Evolutionary conservation across 2,329 filamentous ascomycete species (phyloP), one percentile per base, ranked within the genome.

Genomic region (Proliferodiscus dingleyae): DNA sequence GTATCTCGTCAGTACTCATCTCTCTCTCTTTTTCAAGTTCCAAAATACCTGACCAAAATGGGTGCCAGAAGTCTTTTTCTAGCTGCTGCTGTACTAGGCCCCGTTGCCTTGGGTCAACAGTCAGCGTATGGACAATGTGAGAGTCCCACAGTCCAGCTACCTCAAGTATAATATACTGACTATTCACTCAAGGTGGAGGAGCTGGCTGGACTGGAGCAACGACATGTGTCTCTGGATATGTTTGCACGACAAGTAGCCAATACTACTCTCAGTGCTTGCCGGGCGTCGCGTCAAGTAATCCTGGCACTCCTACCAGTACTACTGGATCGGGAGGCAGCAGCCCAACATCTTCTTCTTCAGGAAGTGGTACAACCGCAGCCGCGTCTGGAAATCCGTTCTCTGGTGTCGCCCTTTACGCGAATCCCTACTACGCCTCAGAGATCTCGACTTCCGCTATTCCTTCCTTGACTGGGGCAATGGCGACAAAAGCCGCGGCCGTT

Each of bases 381-480:
- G 71, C 68, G 55, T 63, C 71, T 11, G 80, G 78, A 23, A 77
- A 77, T 55, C 71, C 72, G 0, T 74, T 76, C 47, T 63, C 64
- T 8, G 73, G 72, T 16, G 68, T 71, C 47, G 64, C 71, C 48
- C 67, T 73, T 37, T 77, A 75, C 49, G 69, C 68, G 23, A 77
- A 77, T 54, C 66, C 71, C 3, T 75, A 72, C 62, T 77, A 77
- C 59, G 66, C 73, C 3, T 72, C 72, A 3, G 73, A 77, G 53
- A 69, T 77, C 28, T 68, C 70, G 45, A 71, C 61, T 28, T 65
- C 73, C 15, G 83, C 83, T 6, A 74, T 86, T 16, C 82, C 83
- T 7, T 77, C 75, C 13, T 65, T 87, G 49, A 75, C 75, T 8
- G 71, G 74, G 4, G 69, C 77, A 19, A 66, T 75, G 60, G 72